Conservation (phyloP, 352 stramenopile genomes). For the Phytophthora melonis region DNA sequence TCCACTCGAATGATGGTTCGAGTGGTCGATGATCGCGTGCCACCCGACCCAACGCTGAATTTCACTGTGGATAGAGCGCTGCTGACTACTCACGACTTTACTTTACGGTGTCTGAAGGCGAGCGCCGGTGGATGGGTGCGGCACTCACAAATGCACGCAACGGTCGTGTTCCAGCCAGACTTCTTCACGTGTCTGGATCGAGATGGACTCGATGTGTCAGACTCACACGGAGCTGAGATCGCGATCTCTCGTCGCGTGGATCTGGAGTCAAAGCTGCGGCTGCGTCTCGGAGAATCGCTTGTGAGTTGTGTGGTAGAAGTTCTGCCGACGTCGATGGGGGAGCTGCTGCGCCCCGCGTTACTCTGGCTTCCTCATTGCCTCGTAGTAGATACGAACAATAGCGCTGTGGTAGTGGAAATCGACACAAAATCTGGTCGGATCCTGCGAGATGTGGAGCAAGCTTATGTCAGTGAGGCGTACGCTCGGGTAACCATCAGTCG, state of each 20-base stretch:
- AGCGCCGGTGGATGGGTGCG: constrained; percentile 48
- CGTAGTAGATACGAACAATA: constrained; percentile 6
- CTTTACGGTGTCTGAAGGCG: constrained; percentile 47
- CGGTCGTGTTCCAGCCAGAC: constrained; percentile 58
- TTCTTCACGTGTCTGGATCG: constrained; percentile 60
- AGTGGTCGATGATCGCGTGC: constrained; percentile 59
- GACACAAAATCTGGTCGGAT: constrained; percentile 34
- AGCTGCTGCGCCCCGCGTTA: constrained; percentile 37
- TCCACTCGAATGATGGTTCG: constrained; percentile 48
- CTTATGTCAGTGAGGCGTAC: constrained; percentile 9
- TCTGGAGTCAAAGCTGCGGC: constrained; percentile 6
- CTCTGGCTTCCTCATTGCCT: constrained; percentile 45
- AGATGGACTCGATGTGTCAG: constrained; percentile 54
- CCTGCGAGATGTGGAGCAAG: constrained; percentile 27
- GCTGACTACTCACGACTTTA: constrained; percentile 15
- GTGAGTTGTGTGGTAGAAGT: constrained; percentile 61
- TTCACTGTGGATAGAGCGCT: constrained; percentile 48
- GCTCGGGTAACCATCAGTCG: constrained; percentile 25
- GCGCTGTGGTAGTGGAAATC: constrained; percentile 37
- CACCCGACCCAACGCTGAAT: constrained; percentile 47
- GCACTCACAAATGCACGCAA: constrained; percentile 29
- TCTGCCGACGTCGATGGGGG: constrained; percentile 41
- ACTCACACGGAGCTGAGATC: constrained; percentile 61
- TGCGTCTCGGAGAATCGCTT: constrained; percentile 43
- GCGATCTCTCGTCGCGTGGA: constrained; percentile 33